These are phyloP conservation scores for Misopates orontium DNA, from an alignment of 257 asterid genomes.

Conservation along the genomic window DNA sequence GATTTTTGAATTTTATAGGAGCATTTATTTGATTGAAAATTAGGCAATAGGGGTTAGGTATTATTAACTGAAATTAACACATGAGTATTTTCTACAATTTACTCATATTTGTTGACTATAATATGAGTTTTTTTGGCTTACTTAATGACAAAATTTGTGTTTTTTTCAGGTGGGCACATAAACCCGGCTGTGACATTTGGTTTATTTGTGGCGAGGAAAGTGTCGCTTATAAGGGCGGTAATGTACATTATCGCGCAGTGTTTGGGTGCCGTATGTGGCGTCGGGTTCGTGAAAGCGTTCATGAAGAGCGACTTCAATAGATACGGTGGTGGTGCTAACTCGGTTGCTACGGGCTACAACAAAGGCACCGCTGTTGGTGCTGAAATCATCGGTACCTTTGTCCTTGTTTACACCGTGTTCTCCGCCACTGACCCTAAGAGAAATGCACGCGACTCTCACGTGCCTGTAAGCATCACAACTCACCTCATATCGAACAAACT, in stretches of 20 bases:
- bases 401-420: constrained; percentile 9
- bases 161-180: background rate
- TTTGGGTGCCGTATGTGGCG: constrained; percentile 11
- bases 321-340: constrained; percentile 2
- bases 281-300: constrained; percentile 1
- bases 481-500: background rate
- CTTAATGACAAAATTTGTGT: too few species aligned
- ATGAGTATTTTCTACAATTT: too few species aligned
- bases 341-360: background rate
- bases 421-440: constrained; percentile 17
- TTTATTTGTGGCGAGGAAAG: constrained; percentile 6
- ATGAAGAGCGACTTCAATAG: background rate
- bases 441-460: constrained; percentile 10
- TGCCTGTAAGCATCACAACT: background rate
- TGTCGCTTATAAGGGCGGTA: background rate
- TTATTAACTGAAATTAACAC: too few species aligned
- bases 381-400: constrained; percentile 2
- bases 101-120: too few species aligned
- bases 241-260: constrained; percentile 1
- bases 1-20: too few species aligned
- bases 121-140: too few species aligned
- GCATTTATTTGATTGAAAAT: too few species aligned
- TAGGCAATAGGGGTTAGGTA: too few species aligned
- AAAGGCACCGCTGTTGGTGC: constrained; percentile 5
- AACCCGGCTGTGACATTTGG: constrained; percentile 9